Percentiles rank a stretch among this genome's conserved stretches.
Evolutionary conservation across 148 eudicot genomes (phyloP).

Genomic region (Nepenthes gracilis): DNA sequence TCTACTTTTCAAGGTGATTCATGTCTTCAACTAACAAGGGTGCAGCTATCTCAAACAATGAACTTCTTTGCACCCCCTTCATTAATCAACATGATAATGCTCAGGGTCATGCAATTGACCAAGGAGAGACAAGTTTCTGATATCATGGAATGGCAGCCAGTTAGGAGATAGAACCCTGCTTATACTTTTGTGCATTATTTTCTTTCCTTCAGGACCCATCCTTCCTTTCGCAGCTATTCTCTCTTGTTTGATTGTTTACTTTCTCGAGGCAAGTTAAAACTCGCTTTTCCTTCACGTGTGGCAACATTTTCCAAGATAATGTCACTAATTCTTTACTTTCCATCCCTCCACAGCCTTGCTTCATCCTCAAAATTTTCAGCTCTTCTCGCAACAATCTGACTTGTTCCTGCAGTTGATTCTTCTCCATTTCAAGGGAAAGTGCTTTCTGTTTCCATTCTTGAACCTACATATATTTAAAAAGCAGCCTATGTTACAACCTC

Average conservation of each 20-base stretch:
- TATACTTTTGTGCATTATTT: constrained; percentile 12
- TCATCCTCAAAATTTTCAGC: constrained; percentile 26
- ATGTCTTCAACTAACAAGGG: no score
- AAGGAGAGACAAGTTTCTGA: constrained; percentile 52
- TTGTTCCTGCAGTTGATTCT: constrained; percentile 37
- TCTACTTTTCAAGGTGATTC: no score
- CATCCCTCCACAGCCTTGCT: constrained; percentile 11
- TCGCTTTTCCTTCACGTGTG: constrained; percentile 60
- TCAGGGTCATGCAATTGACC: constrained; percentile 5
- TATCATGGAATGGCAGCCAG: constrained; percentile 52
- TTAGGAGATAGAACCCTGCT: constrained; percentile 11
- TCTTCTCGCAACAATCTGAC: constrained; percentile 20
- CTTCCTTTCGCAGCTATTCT: constrained; percentile 13
- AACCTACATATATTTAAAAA: constrained; percentile 26
- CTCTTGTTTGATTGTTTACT: constrained; percentile 22
- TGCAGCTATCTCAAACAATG: no score
- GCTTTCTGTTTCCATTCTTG: constrained; percentile 69
- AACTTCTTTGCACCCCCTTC: no score
- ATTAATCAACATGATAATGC: no score
- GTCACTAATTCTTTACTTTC: constrained; percentile 12
- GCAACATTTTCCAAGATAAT: constrained; percentile 45
- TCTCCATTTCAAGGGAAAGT: constrained; percentile 30
- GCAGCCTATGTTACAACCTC: background rate
- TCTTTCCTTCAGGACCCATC: constrained; percentile 16
- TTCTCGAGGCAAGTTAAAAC: constrained; percentile 30